Conservation (phyloP, 179 eudicot genomes). For the Beta lomatogona region DNA sequence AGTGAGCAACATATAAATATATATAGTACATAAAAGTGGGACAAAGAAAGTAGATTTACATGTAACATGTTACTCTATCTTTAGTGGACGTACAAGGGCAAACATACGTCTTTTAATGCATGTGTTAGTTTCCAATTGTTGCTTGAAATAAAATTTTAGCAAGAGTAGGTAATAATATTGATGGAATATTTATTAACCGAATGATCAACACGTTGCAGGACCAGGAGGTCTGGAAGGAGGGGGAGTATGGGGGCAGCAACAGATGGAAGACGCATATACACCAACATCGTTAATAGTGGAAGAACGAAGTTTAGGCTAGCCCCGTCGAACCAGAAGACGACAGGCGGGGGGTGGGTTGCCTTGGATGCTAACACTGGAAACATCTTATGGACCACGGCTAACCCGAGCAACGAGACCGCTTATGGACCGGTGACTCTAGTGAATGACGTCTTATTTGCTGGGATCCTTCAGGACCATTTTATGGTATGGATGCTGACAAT, state of each 20-base stretch:
- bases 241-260: constrained; percentile 72
- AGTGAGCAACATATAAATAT: no score
- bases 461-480: constrained; percentile 47
- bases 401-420: constrained; percentile 47
- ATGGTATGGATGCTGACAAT: constrained; percentile 39
- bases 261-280: constrained; percentile 46
- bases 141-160: no score
- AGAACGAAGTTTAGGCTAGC: constrained; percentile 38
- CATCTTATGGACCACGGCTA: constrained; percentile 48
- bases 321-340: constrained; percentile 45
- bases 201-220: constrained; percentile 46
- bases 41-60: no score
- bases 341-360: constrained; percentile 58
- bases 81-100: no score
- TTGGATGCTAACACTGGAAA: constrained; percentile 44
- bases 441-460: constrained; percentile 51
- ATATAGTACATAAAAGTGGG: no score
- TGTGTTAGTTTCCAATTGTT: no score
- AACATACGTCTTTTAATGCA: no score
- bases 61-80: no score
- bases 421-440: constrained; percentile 57
- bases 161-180: no score
- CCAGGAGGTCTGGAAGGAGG: constrained; percentile 60
- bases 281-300: constrained; percentile 52
- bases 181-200: no score